Percentiles rank a stretch among this genome's conserved stretches.
Conservation (phyloP, 805 yeast species). For the Teunomyces pallodes region DNA sequence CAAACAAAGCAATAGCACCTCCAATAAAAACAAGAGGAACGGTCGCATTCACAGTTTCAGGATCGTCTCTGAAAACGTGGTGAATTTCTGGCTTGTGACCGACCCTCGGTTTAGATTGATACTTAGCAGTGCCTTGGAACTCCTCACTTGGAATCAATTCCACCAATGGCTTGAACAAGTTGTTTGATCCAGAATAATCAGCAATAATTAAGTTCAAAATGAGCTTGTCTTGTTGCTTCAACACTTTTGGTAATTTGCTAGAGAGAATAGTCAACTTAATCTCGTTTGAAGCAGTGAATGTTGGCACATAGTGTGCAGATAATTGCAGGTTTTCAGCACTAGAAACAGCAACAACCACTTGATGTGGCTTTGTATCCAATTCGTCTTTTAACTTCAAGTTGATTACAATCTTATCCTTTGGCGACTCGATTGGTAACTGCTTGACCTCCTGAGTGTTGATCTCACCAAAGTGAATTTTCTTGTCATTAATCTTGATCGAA, state of each 20-base stretch:
- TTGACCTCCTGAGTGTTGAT: constrained; percentile 29
- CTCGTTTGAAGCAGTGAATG: constrained; percentile 16
- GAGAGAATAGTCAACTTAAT: constrained; percentile 25
- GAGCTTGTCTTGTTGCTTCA: constrained; percentile 32
- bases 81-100: constrained; percentile 59
- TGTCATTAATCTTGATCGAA: constrained; percentile 23
- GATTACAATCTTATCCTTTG: constrained; percentile 31
- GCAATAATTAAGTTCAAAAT: constrained; percentile 32
- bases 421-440: constrained; percentile 26
- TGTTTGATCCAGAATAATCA: constrained; percentile 16
- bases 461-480: constrained; percentile 27
- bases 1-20: constrained; percentile 39
- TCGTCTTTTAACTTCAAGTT: constrained; percentile 22
- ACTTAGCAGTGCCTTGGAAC: constrained; percentile 21
- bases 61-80: constrained; percentile 58
- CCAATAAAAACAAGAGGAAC: constrained; percentile 53
- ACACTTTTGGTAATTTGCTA: constrained; percentile 32
- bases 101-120: constrained; percentile 30
- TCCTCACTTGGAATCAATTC: constrained; percentile 30
- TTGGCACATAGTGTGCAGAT: constrained; percentile 32
- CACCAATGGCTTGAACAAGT: constrained; percentile 25
- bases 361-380: constrained; percentile 29
- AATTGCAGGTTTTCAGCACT: constrained; percentile 25
- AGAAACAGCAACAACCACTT: constrained; percentile 30
- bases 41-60: constrained; percentile 48